phyloP scores from a whole-genome alignment of 495 filamentous ascomycete species.

The Penicillium verhagenii region DNA sequence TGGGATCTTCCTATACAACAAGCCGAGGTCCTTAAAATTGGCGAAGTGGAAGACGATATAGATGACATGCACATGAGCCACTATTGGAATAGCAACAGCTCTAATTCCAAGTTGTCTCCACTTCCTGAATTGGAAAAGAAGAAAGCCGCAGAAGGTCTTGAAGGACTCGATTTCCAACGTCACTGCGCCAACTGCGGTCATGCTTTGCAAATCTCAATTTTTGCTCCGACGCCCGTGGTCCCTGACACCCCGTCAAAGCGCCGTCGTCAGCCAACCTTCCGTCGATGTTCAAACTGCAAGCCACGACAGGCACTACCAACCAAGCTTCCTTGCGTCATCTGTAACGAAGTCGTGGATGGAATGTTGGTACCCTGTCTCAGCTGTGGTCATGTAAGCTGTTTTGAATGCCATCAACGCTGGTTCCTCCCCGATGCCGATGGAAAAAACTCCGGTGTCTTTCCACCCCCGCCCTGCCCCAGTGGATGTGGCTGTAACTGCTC shows the following conservation, averaged over 20 bases:
- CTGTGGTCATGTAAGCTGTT: conserved; percentile 54
- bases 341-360: conserved; percentile 44
- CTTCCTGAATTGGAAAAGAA: conserved; percentile 16
- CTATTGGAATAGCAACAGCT: conserved; percentile 24
- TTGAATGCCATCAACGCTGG: conserved; percentile 45
- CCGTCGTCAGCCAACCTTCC: conserved; percentile 13
- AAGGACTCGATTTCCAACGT: conserved; percentile 42
- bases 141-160: conserved; percentile 4
- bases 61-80: conserved; percentile 18
- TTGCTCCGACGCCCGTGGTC: conserved; percentile 22
- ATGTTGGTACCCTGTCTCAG: conserved; percentile 52
- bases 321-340: conserved; percentile 47
- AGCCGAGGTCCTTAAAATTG: conserved; percentile 81
- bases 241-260: conserved; percentile 25
- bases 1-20: conserved; percentile 77
- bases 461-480: conserved; percentile 37
- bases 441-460: background rate
- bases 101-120: conserved; percentile 22
- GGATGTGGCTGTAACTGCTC: conserved; percentile 54
- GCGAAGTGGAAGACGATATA: conserved; percentile 17
- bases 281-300: conserved; percentile 37
- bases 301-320: conserved; percentile 38
- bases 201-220: conserved; percentile 41
- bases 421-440: conserved; percentile 29
- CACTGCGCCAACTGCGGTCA: conserved; percentile 47